Conservation (phyloP, 129 eudicot species). For the Gnaphalium uliginosum region DNA sequence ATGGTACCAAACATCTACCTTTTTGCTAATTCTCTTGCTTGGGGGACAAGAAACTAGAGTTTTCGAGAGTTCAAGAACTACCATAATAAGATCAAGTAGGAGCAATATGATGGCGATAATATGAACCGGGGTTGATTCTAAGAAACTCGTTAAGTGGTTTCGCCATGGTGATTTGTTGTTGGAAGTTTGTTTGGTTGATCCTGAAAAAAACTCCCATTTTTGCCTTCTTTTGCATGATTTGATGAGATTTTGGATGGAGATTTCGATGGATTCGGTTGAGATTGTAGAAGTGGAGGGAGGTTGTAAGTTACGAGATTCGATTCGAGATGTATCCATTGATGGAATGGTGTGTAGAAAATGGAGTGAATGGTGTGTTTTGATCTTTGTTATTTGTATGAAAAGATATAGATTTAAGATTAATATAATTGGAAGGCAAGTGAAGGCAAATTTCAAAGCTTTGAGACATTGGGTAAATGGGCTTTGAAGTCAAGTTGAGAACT, state of each 20-base stretch:
- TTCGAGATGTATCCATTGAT: slow-evolving; percentile 33
- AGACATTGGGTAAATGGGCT: slow-evolving; percentile 21
- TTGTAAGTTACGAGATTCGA: slow-evolving; percentile 20
- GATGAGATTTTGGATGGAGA: slow-evolving; percentile 42
- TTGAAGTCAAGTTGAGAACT: slow-evolving; percentile 32
- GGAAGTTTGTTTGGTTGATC: slow-evolving; percentile 28
- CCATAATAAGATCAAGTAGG: slow-evolving; percentile 47
- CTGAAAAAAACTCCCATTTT: slow-evolving; percentile 38
- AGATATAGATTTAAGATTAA: slow-evolving; percentile 15
- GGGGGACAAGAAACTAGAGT: slow-evolving; percentile 43
- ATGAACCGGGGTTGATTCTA: slow-evolving; percentile 51
- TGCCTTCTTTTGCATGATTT: slow-evolving; percentile 49
- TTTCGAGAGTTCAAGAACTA: slow-evolving; percentile 52
- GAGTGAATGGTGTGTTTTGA: slow-evolving; percentile 16
- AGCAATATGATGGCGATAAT: slow-evolving; percentile 41
- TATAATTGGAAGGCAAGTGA: slow-evolving; percentile 35
- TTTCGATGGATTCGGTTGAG: slow-evolving; percentile 25
- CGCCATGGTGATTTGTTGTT: slow-evolving; percentile 48
- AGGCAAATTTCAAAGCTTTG: slow-evolving; percentile 1
- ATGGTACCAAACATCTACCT: slow-evolving; percentile 52
- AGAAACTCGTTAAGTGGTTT: slow-evolving; percentile 32
- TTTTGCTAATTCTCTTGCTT: slow-evolving; percentile 19
- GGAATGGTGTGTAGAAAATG: slow-evolving; percentile 10
- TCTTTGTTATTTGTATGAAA: slow-evolving; percentile 23
- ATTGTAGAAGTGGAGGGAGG: slow-evolving; percentile 25